These are phyloP conservation scores for Quercus engelmannii DNA, from an alignment of 306 rosid species.

Conservation along the genomic window DNA sequence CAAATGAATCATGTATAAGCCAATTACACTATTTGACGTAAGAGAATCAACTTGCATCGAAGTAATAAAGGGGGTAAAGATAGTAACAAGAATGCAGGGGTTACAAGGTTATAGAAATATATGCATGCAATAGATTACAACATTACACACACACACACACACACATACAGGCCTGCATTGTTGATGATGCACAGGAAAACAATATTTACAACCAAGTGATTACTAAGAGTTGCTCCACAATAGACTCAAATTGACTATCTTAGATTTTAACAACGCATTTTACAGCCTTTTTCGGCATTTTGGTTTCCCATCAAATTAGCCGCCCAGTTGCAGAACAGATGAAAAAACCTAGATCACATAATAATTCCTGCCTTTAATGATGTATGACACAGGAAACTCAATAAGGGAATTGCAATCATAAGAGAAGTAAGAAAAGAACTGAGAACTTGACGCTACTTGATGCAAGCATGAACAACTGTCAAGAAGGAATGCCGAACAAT, in stretches of 20 bases:
- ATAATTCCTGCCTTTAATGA: slow-evolving; percentile 12
- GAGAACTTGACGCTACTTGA: slow-evolving; percentile 57
- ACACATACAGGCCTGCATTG: not conserved
- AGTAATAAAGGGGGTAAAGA: not conserved
- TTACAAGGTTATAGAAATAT: not conserved
- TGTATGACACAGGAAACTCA: slow-evolving; percentile 13
- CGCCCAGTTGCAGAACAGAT: not conserved
- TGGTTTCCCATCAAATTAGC: not conserved
- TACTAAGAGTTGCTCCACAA: not conserved
- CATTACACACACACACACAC: not conserved
- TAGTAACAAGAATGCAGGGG: not conserved
- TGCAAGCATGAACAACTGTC: slow-evolving; percentile 99
- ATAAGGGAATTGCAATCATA: not conserved
- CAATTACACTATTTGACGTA: not conserved
- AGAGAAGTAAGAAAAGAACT: slow-evolving; percentile 11
- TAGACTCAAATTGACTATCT: not conserved
- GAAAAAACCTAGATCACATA: not conserved
- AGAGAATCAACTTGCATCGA: not conserved
- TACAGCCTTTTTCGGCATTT: not conserved
- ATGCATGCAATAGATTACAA: not conserved
- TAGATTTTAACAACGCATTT: not conserved
- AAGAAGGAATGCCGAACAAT: slow-evolving; percentile 86
- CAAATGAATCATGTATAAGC: not conserved
- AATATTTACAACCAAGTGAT: not conserved
- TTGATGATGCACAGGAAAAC: not conserved